Evolutionary conservation across 2,329 filamentous ascomycete genomes (phyloP).

Genomic region (Penicillium sp.): DNA sequence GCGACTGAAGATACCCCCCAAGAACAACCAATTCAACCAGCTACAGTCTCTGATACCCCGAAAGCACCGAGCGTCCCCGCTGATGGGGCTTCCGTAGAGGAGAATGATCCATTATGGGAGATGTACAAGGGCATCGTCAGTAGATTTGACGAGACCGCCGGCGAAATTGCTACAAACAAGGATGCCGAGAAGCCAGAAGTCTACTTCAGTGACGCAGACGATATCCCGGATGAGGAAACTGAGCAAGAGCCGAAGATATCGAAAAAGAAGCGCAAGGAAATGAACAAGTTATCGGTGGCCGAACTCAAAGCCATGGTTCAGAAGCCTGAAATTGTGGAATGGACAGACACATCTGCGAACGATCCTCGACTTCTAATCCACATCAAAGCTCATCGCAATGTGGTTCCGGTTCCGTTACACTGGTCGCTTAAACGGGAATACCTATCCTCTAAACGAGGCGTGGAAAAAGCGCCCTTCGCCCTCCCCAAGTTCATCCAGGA

Average conservation of each 20-base stretch:
- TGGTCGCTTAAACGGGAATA: slow-evolving; percentile 98
- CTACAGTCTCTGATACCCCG: slow-evolving; percentile 4
- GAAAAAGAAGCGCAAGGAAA: slow-evolving; percentile 90
- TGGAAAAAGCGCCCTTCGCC: slow-evolving; percentile 91
- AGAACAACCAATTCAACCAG: slow-evolving; percentile 11
- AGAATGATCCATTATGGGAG: slow-evolving; percentile 75
- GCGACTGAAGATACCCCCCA: slow-evolving; percentile 4
- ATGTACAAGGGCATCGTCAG: slow-evolving; percentile 81
- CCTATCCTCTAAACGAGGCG: slow-evolving; percentile 91
- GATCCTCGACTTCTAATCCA: slow-evolving; percentile 88
- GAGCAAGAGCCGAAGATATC: slow-evolving; percentile 69
- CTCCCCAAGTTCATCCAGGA: slow-evolving; percentile 96
- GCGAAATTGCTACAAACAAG: slow-evolving; percentile 63
- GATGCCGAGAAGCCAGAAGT: slow-evolving; percentile 80
- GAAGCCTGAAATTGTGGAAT: slow-evolving; percentile 93
- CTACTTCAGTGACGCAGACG: slow-evolving; percentile 78
- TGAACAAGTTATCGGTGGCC: slow-evolving; percentile 90
- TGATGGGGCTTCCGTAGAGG: slow-evolving; percentile 51
- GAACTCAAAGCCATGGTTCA: slow-evolving; percentile 89
- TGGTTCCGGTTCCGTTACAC: slow-evolving; percentile 89
- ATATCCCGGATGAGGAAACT: slow-evolving; percentile 75
- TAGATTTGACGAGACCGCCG: slow-evolving; percentile 69
- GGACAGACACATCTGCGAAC: slow-evolving; percentile 90
- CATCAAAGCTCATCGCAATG: slow-evolving; percentile 92
- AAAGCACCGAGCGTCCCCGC: slow-evolving; percentile 47